A percentile compares a stretch with the other conserved stretches of the same genome.
phyloP scores from a whole-genome alignment of 768 basidiomycete genomes.

The Lyophyllum decastes region DNA sequence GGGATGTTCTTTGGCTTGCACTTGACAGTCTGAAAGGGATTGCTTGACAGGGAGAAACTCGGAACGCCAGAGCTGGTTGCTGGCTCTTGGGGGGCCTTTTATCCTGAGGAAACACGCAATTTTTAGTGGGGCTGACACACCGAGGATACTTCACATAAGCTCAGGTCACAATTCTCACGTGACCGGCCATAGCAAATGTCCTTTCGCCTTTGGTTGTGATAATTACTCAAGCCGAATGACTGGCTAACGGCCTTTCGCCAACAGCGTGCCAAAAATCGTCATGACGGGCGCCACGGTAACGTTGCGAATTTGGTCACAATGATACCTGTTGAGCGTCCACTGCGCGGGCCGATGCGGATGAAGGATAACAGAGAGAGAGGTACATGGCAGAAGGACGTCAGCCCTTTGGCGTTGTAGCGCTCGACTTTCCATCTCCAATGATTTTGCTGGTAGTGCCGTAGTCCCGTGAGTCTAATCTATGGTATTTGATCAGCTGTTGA shows the following conservation, averaged over 20 bases:
- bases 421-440: no score
- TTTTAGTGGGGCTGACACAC: constrained; percentile 7
- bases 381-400: no score
- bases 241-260: no score
- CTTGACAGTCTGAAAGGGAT: constrained; percentile 9
- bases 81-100: constrained; percentile 23
- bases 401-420: no score
- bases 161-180: background rate
- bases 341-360: no score
- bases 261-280: background rate
- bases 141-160: constrained; percentile 3
- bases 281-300: background rate
- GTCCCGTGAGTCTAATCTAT: background rate
- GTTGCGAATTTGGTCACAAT: background rate
- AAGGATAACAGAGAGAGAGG: no score
- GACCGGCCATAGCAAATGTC: background rate
- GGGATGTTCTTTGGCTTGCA: constrained; percentile 14
- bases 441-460: no score
- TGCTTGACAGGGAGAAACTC: constrained; percentile 14
- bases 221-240: background rate
- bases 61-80: constrained; percentile 26
- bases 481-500: background rate
- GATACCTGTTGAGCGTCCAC: no score
- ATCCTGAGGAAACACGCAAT: constrained; percentile 16
- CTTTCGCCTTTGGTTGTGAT: background rate